These are phyloP conservation scores for Exophiala bonariae DNA, from an alignment of 2,329 filamentous ascomycete genomes.

Conservation along the genomic window DNA sequence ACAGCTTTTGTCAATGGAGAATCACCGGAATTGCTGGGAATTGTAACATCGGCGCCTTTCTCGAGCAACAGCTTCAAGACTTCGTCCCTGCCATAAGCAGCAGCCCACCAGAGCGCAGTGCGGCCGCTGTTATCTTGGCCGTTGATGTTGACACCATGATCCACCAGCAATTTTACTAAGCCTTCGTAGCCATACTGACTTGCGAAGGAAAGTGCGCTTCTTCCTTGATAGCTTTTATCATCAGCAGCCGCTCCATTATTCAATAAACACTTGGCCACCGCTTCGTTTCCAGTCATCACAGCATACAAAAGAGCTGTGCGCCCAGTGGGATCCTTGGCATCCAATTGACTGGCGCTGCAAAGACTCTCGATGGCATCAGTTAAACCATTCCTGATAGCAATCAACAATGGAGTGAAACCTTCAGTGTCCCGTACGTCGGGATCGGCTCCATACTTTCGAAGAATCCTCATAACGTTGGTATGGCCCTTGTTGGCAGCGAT, in stretches of 20 bases:
- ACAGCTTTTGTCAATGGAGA: constrained; percentile 2
- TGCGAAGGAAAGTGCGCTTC: constrained; percentile 20
- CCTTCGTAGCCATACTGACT: constrained; percentile 9
- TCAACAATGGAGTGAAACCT: too few relatives aligned
- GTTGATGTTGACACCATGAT: constrained; percentile 7
- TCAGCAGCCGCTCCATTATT: constrained; percentile 1
- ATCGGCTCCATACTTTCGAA: not conserved
- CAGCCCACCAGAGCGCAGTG: constrained; percentile 8
- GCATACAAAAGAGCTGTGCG: constrained; percentile 2
- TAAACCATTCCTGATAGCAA: too few relatives aligned
- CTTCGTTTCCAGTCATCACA: constrained; percentile 3
- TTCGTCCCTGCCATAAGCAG: constrained; percentile 8
- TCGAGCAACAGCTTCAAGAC: constrained; percentile 16
- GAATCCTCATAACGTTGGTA: not conserved
- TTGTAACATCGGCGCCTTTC: constrained; percentile 3
- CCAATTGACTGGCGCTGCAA: not conserved
- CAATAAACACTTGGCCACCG: constrained; percentile 1
- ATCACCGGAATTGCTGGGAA: constrained; percentile 2
- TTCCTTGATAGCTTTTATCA: constrained; percentile 3
- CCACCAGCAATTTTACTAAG: constrained; percentile 14
- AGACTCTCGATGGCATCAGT: not conserved
- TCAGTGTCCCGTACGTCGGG: too few relatives aligned
- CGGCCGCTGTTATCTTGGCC: constrained; percentile 5
- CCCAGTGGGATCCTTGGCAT: not conserved
- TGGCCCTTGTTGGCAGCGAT: not conserved